Evolutionary conservation across 352 stramenopile species (phyloP).

Genomic region (Phytophthora ohioensis): DNA sequence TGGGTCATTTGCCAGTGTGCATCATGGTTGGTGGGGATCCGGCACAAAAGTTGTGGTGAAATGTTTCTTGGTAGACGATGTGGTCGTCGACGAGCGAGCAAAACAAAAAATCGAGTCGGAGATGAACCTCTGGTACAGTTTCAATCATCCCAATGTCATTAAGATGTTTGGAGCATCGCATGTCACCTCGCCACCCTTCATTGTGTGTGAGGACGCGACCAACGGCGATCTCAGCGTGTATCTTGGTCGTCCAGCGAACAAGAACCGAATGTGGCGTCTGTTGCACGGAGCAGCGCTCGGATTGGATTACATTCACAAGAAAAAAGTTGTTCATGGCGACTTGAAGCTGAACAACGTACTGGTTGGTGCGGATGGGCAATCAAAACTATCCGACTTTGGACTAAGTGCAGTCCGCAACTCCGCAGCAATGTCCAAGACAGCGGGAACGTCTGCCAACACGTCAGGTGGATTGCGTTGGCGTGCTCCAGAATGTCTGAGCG

Average conservation of each 20-base stretch:
- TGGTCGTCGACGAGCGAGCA: slow-evolving; percentile 5
- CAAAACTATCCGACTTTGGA: slow-evolving; percentile 32
- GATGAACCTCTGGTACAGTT: slow-evolving; percentile 35
- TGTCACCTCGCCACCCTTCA: slow-evolving; percentile 33
- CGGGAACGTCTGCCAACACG: no score
- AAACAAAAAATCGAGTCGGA: slow-evolving; percentile 31
- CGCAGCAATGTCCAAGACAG: not conserved
- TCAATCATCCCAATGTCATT: slow-evolving; percentile 46
- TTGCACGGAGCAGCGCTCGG: slow-evolving; percentile 47
- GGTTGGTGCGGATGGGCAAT: slow-evolving; percentile 12
- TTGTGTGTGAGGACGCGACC: slow-evolving; percentile 38
- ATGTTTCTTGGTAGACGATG: slow-evolving; percentile 28
- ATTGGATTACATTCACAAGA: slow-evolving; percentile 42
- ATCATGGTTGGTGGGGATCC: slow-evolving; percentile 31
- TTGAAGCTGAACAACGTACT: slow-evolving; percentile 35
- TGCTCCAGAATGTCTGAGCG: slow-evolving; percentile 48
- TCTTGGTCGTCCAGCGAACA: slow-evolving; percentile 12
- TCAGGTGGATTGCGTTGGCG: slow-evolving; percentile 29
- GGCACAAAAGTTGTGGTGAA: slow-evolving; percentile 47
- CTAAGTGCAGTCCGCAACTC: slow-evolving; percentile 10
- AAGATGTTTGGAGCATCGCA: slow-evolving; percentile 46
- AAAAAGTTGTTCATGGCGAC: slow-evolving; percentile 26
- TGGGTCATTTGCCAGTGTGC: slow-evolving; percentile 32
- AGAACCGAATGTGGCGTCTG: slow-evolving; percentile 24
- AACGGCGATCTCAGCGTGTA: slow-evolving; percentile 28